A percentile compares a stretch with the other conserved stretches of the same genome.
These are phyloP conservation scores for Colletotrichum chlorophyti DNA, from an alignment of 2,329 filamentous ascomycete species.

Conservation along the genomic window DNA sequence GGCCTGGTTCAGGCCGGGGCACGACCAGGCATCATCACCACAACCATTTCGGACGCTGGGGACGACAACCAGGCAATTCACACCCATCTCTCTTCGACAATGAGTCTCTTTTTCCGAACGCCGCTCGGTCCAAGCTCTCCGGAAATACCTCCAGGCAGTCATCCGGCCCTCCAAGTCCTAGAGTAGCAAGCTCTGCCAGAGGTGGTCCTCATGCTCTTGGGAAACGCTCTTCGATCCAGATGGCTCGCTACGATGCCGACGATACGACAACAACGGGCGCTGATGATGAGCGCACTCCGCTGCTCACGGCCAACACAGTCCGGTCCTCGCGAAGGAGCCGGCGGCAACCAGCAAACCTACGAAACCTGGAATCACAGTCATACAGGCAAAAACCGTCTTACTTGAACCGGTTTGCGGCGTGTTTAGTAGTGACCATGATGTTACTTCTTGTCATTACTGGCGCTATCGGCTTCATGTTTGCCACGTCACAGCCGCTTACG, in stretches of 20 bases:
- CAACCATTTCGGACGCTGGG: constrained; percentile 71
- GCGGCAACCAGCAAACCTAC: constrained; percentile 60
- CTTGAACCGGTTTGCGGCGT: constrained; percentile 81
- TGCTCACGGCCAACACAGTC: constrained; percentile 67
- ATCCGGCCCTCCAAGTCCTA: constrained; percentile 74
- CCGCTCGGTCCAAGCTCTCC: constrained; percentile 67
- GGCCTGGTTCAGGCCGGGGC: constrained; percentile 66
- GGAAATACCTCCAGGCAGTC: constrained; percentile 64
- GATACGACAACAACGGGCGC: constrained; percentile 63
- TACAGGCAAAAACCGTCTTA: constrained; percentile 69
- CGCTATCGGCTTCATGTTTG: constrained; percentile 87
- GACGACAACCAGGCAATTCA: constrained; percentile 70
- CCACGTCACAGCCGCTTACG: constrained; percentile 85
- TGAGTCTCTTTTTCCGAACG: constrained; percentile 79
- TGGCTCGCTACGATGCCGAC: constrained; percentile 78
- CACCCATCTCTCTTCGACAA: constrained; percentile 78
- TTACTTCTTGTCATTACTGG: constrained; percentile 83
- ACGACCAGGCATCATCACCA: constrained; percentile 81
- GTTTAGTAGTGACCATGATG: constrained; percentile 82
- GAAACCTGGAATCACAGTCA: constrained; percentile 77
- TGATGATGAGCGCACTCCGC: constrained; percentile 87
- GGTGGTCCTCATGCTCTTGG: constrained; percentile 33
- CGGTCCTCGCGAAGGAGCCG: constrained; percentile 66
- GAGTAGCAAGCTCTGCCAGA: constrained; percentile 40
- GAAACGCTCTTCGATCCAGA: constrained; percentile 63